These are phyloP conservation scores for Cladosporium sp. DNA, from an alignment of 2,329 filamentous ascomycete genomes.

Conservation along the genomic window DNA sequence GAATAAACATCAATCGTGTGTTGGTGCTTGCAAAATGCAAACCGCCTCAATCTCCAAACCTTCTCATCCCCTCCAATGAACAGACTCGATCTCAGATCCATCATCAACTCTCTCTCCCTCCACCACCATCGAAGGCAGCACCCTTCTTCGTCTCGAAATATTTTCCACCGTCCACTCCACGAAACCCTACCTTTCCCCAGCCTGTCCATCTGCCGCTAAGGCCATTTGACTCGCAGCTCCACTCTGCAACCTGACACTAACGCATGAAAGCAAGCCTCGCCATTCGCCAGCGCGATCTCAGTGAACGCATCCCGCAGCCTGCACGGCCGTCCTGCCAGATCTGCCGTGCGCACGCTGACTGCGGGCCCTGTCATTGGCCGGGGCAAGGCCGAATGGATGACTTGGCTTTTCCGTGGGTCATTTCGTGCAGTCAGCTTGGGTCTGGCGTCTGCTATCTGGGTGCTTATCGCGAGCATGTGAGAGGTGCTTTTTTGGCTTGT, in stretches of 20 bases:
- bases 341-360: conserved; percentile 16
- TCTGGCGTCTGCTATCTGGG: conserved; percentile 14
- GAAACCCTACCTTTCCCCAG: conserved; percentile 21
- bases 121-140: neutral
- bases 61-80: neutral
- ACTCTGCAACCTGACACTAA: conserved; percentile 16
- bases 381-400: conserved; percentile 11
- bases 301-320: conserved; percentile 18
- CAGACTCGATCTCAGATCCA: neutral
- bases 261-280: neutral
- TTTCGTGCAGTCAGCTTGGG: conserved; percentile 28
- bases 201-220: conserved; percentile 21
- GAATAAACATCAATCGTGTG: neutral
- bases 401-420: conserved; percentile 27
- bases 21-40: neutral
- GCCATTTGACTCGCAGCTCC: conserved; percentile 15
- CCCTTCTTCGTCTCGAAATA: conserved; percentile 1
- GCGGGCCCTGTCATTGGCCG: conserved; percentile 5
- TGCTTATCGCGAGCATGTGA: conserved; percentile 31
- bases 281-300: conserved; percentile 17
- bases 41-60: neutral
- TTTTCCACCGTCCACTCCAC: conserved; percentile 12
- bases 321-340: conserved; percentile 20
- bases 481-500: conserved; percentile 22
- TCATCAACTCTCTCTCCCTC: neutral